A percentile compares a stretch with the other conserved stretches of the same genome.
Evolutionary conservation across 305 asterid genomes (phyloP).

Genomic region (Fraxinus velutina): DNA sequence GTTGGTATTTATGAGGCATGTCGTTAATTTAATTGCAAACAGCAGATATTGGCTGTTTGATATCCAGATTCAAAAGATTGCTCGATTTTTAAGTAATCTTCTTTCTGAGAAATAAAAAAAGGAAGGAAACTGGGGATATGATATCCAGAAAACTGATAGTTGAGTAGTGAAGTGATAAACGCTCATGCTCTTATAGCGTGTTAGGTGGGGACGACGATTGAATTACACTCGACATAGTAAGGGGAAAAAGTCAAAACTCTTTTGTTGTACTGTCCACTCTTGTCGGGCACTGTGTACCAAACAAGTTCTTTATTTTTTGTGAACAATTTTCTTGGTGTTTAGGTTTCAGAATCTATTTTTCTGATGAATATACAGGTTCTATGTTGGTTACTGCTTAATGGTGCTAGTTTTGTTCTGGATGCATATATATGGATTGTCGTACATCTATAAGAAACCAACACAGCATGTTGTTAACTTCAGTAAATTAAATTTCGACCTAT

Average conservation of each 20-base stretch:
- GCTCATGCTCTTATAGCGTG: not conserved
- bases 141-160: not conserved
- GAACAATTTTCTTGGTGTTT: not conserved
- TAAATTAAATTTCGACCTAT: too few species aligned
- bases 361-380: too few species aligned
- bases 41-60: not conserved
- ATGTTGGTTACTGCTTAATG: too few species aligned
- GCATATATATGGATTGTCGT: too few species aligned
- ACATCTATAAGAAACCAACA: too few species aligned
- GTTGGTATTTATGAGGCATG: not conserved
- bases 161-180: not conserved
- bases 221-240: too few species aligned
- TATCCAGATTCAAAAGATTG: not conserved
- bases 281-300: too few species aligned
- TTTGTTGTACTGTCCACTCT: too few species aligned
- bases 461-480: too few species aligned
- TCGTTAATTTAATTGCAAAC: not conserved
- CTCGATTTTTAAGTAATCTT: not conserved
- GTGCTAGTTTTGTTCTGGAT: too few species aligned
- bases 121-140: not conserved
- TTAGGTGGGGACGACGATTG: not conserved
- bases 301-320: too few species aligned
- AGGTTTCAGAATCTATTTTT: not conserved
- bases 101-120: not conserved
- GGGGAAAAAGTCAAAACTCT: too few species aligned